Evolutionary conservation across 306 rosid species (phyloP).

Genomic region (Cucumis cinereus): DNA sequence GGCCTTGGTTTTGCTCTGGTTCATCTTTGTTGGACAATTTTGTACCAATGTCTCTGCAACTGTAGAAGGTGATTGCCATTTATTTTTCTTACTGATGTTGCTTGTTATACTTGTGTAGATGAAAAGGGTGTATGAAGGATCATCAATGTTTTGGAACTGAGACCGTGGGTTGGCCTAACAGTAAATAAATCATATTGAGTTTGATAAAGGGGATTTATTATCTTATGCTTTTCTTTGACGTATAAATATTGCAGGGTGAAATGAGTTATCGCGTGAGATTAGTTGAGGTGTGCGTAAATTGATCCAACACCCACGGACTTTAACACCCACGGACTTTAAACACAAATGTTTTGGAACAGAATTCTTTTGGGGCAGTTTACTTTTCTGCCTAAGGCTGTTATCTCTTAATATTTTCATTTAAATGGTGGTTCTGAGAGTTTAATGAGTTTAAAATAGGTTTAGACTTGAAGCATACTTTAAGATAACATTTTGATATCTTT

Average conservation of each 20-base stretch:
- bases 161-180: too few relatives aligned
- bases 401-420: not conserved
- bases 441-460: not conserved
- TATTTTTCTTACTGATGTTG: not conserved
- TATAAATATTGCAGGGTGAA: too few relatives aligned
- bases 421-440: not conserved
- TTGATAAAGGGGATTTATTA: too few relatives aligned
- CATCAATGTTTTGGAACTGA: not conserved
- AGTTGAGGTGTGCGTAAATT: too few relatives aligned
- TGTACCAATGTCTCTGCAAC: not conserved
- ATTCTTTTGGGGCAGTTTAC: not conserved
- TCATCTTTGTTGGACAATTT: not conserved
- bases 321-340: too few relatives aligned
- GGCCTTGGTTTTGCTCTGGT: not conserved
- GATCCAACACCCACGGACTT: too few relatives aligned
- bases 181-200: too few relatives aligned
- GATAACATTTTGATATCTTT: not conserved
- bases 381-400: not conserved
- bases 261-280: too few relatives aligned
- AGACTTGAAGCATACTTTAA: not conserved
- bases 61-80: slow-evolving; percentile 1
- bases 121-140: not conserved
- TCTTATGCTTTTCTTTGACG: too few relatives aligned
- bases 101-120: not conserved
- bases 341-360: too few relatives aligned